Base-by-base conservation (phyloP, 2,329 filamentous ascomycete genomes). In the Harringtonia aguacate region DNA sequence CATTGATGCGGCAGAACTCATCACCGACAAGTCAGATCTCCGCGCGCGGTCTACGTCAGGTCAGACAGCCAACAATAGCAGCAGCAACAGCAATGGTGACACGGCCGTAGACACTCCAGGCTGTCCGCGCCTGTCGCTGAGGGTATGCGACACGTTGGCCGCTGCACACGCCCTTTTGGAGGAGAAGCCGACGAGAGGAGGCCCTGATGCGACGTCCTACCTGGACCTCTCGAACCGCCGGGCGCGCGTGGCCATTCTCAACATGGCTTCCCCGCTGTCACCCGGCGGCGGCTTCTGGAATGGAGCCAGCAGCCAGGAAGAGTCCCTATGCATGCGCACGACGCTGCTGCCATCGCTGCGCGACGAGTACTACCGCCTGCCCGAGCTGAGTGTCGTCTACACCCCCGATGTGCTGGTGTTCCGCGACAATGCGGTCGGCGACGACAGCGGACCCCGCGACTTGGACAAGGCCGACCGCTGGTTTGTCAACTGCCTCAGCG, bases 251-350 rank as follows among this genome's bases (percentile, higher is more conserved):
- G 73, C 67, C 4, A 63, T 82, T 21, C 63, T 82, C 4, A 81
- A 79, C 56, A 81, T 81, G 76, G 77, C 76, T 0, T 81, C 77
- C 0, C 74, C 76, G 0, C 65, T 79, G 1, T 68, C 68, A 0
- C 73, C 78, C 0, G 79, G 79, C 13, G 78, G 77, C 8, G 79
- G 78, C 0, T 70, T 81, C 27, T 57, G 81, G 1, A 68, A 68
- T 14, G 79, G 79, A 18, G 74, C 76, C 0, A 72, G 70, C 9
- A 71, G 70, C 4, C 75, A 80, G 48, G 78, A 82, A 53, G 78
- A 81, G 53, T 73, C 68, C 21, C 64, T 83, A 3, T 82, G 78
- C 53, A 67, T 72, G 50, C 70, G 75, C 15, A 78, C 73, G 4
- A 81, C 77, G 0, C 61, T 81, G 0, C 68, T 77, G 5, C 70